Evolutionary conservation across 768 basidiomycete species (phyloP).

Genomic region (Paxillus involutus): DNA sequence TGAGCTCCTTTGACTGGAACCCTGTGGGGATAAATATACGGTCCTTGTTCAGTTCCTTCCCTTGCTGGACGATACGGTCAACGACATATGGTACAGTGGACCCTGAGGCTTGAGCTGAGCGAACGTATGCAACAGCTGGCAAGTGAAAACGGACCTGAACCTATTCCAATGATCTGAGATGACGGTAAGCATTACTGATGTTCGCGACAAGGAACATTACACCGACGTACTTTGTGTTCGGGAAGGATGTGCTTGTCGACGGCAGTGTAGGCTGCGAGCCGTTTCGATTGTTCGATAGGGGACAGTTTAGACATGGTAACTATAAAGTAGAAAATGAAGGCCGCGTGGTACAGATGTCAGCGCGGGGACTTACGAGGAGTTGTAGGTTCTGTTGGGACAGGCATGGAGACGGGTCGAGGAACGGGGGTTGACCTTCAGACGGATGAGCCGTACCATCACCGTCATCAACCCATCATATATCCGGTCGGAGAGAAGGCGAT

Average conservation of each 20-base stretch:
- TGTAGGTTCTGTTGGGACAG: background rate
- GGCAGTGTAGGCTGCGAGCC: slow-evolving; percentile 89
- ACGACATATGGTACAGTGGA: slow-evolving; percentile 97
- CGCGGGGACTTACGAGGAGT: slow-evolving; percentile 6
- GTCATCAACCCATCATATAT: background rate
- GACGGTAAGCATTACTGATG: background rate
- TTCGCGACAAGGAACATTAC: background rate
- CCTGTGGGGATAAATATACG: slow-evolving; percentile 93
- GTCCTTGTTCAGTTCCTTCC: slow-evolving; percentile 66
- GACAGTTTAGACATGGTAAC: slow-evolving; percentile 30
- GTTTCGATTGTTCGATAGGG: slow-evolving; percentile 79
- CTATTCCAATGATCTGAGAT: slow-evolving; percentile 78
- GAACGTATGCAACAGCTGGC: background rate
- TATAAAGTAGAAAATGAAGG: background rate
- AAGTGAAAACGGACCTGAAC: slow-evolving; percentile 56
- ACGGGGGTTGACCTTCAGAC: slow-evolving; percentile 9
- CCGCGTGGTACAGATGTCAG: background rate
- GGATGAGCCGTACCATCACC: background rate
- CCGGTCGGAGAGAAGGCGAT: background rate
- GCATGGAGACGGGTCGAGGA: slow-evolving; percentile 11
- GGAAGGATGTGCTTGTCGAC: slow-evolving; percentile 87
- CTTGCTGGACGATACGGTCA: slow-evolving; percentile 88
- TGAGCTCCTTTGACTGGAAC: slow-evolving; percentile 96
- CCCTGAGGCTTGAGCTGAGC: slow-evolving; percentile 40
- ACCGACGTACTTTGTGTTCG: slow-evolving; percentile 72